These are phyloP conservation scores for Tricholoma sp. DNA, from an alignment of 768 basidiomycete species.

Conservation along the genomic window DNA sequence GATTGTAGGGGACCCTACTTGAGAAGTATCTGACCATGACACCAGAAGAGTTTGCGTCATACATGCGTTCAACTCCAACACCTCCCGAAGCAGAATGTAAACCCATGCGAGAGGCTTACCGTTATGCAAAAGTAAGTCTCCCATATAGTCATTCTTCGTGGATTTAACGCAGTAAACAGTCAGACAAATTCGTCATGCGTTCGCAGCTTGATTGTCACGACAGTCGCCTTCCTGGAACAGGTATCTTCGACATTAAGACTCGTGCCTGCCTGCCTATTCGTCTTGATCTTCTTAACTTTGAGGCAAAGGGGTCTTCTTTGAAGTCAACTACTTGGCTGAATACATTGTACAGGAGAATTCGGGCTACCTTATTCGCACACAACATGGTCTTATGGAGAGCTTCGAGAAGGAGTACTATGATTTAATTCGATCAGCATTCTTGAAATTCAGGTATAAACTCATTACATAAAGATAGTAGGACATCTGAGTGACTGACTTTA, in stretches of 20 bases:
- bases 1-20: slow-evolving; percentile 70
- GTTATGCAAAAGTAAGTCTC: slow-evolving; percentile 69
- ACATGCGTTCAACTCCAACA: slow-evolving; percentile 37
- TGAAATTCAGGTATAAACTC: slow-evolving; percentile 74
- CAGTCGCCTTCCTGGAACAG: slow-evolving; percentile 74
- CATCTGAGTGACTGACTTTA: neutral
- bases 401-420: slow-evolving; percentile 96
- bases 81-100: slow-evolving; percentile 20
- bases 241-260: slow-evolving; percentile 96
- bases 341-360: slow-evolving; percentile 57
- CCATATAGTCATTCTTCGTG: neutral
- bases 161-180: slow-evolving; percentile 26
- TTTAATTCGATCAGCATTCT: slow-evolving; percentile 86
- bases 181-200: slow-evolving; percentile 75
- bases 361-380: slow-evolving; percentile 65
- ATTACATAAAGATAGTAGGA: neutral
- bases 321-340: neutral
- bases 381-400: slow-evolving; percentile 63
- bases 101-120: slow-evolving; percentile 65
- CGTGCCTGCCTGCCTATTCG: slow-evolving; percentile 82
- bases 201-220: slow-evolving; percentile 93
- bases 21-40: slow-evolving; percentile 82
- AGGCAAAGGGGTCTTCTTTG: slow-evolving; percentile 32
- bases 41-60: slow-evolving; percentile 54
- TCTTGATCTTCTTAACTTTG: slow-evolving; percentile 78